Base-by-base conservation (phyloP, 2,329 filamentous ascomycete species). In the Pseudogymnoascus verrucosus region DNA sequence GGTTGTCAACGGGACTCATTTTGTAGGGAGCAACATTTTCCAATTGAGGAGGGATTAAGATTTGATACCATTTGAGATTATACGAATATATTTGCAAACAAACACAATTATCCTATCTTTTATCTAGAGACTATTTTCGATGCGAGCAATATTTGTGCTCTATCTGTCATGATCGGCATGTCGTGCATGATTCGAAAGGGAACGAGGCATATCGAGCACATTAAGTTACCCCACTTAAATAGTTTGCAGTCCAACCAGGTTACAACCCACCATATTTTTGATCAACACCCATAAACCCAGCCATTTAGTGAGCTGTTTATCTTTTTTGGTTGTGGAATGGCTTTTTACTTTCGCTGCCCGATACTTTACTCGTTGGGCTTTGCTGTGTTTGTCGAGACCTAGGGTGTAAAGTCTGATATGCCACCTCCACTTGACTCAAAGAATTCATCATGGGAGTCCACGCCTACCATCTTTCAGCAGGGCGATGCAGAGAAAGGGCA, bases 151-250 rank as follows among this genome's bases (percentile, higher is more conserved):
- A 36, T 3, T 34, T 34, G 8, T 57, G 7, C n/a, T 19, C 51
- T 34, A 34, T 21, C n/a, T 12, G 51, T 57, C 16, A 31, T 26
- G 51, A 36, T 57, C 51, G 28, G 5, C 51, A 34, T 5, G 16
- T 36, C n/a, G 16, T 21, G n/a, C 28, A 1, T 6, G 16, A 57
- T 57, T 57, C 28, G 51, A 11, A 57, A 57, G 6, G 26, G 47
- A 16, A 16, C 28, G 51, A 57, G 51, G 28, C 28, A 34, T 14
- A 57, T 57, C 51, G 51, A 57, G 51, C 51, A 57, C 51, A 57
- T 57, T 57, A 57, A 57, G 10, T 19, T 57, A 34, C 26, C 51
- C 51, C 26, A 57, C 51, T 57, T 57, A 36, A 57, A 34, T 57
- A 36, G 16, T 57, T 36, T 57, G 14, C 16, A 57, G 28, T 5